Evolutionary conservation across 345 rosid genomes (phyloP), one percentile per base, ranked within the genome.

Genomic region (Citrus glauca): DNA sequence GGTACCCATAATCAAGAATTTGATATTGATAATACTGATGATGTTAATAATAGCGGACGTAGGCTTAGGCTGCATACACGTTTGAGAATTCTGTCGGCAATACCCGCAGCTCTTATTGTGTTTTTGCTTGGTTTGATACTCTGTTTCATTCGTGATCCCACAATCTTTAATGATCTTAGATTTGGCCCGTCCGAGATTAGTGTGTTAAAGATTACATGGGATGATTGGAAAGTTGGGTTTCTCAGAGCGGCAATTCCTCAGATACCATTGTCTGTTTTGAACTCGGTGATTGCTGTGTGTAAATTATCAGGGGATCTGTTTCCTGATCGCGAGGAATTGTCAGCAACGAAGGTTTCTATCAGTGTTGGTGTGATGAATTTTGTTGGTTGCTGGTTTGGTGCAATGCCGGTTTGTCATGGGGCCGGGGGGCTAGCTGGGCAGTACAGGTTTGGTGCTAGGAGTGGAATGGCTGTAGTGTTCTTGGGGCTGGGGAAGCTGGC

Each of bases 351-450:
- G 33, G 98, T 94, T 32, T 91, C 97, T 0, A 42, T 92, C 4
- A 92, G 95, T 25, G 98, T 92, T 48, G 98, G 98, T 42, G 3
- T 78, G 6, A 94, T 92, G 98, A 94, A 94, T 74, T 84, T 94
- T 38, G 86, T 91, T 1, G 97, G 98, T 0, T 94, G 98, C 76
- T 92, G 95, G 98, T 94, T 92, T 1, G 98, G 98, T 3, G 98
- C 98, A 1, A 94, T 94, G 98, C 97, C 98, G 1, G 95, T 92
- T 5, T 94, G 98, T 77, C 97, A 92, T 9, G 95, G 97, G 6
- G 98, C 98, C 0, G 98, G 97, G 1, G 98, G 98, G 37, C 79
- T 94, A 67, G 97, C 98, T 0, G 98, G 98, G 59, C 98, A 94
- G 85, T 92, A 91, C 77, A 82, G 95, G 81, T 94, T 94, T 24